These are phyloP conservation scores for Leishmania tarentolae DNA, from an alignment of 208 protist genomes.

Conservation along the genomic window DNA sequence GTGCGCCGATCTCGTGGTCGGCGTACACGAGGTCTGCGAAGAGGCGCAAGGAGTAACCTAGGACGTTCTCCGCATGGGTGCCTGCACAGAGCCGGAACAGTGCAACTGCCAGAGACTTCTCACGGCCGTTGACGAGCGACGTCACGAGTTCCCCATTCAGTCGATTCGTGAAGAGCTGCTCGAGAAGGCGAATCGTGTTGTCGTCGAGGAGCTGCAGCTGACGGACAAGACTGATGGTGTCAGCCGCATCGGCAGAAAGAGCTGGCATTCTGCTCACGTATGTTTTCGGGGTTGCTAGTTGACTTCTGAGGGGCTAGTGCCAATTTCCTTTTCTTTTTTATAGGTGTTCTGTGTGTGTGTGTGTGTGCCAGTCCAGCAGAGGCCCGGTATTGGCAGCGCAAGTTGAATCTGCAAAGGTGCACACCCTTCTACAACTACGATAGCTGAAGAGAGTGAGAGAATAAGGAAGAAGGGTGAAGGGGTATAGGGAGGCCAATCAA, in stretches of 20 bases:
- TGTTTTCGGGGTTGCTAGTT: not conserved
- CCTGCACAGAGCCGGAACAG: slow-evolving; percentile 57
- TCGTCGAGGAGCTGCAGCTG: slow-evolving; percentile 74
- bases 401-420: not conserved
- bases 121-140: slow-evolving; percentile 56
- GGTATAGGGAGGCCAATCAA: not conserved
- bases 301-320: not conserved
- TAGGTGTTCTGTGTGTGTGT: not conserved
- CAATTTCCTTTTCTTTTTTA: not conserved
- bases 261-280: slow-evolving; percentile 51
- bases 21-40: slow-evolving; percentile 71
- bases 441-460: not conserved
- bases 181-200: slow-evolving; percentile 52
- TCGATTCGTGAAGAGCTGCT: slow-evolving; percentile 81
- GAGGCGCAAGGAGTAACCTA: slow-evolving; percentile 80
- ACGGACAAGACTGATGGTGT: slow-evolving; percentile 66
- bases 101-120: slow-evolving; percentile 54
- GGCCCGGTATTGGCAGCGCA: not conserved
- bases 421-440: not conserved
- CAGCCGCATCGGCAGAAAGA: slow-evolving; percentile 65
- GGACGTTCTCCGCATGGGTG: slow-evolving; percentile 46
- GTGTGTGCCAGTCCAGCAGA: not conserved
- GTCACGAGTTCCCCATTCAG: slow-evolving; percentile 55
- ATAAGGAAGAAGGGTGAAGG: not conserved
- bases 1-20: slow-evolving; percentile 42